Evolutionary conservation across 331 rosid species (phyloP).

Genomic region (Phaseolus coccineus): DNA sequence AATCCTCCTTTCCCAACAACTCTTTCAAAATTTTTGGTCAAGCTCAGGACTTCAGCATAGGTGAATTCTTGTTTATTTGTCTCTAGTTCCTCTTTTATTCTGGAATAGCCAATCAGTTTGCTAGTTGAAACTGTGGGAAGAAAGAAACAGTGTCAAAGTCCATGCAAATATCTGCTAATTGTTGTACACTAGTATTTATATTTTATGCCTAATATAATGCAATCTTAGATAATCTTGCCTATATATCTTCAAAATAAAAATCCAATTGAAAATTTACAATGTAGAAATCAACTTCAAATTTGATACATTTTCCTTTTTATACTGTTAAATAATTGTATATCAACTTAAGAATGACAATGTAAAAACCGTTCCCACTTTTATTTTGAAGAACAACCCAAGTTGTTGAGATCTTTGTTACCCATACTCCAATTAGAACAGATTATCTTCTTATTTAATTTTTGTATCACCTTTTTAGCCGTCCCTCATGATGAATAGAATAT

Average conservation of each 20-base stretch:
- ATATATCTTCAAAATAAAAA: neutral
- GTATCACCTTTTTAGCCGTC: neutral
- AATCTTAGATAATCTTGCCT: neutral
- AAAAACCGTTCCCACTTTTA: neutral
- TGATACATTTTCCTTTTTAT: neutral
- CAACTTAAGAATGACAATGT: neutral
- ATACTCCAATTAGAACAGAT: neutral
- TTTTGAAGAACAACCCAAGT: neutral
- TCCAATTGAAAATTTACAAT: neutral
- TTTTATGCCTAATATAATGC: neutral
- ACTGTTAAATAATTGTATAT: neutral
- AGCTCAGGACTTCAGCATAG: constrained; percentile 47
- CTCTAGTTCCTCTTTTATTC: constrained; percentile 46
- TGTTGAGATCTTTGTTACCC: neutral
- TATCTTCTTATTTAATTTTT: neutral
- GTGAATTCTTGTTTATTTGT: constrained; percentile 51
- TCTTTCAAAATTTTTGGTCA: constrained; percentile 59
- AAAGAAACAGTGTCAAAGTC: neutral
- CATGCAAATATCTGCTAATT: neutral
- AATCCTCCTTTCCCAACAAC: constrained; percentile 68
- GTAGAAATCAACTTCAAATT: neutral
- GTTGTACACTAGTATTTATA: neutral
- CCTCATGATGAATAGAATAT: neutral
- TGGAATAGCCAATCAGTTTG: constrained; percentile 24
- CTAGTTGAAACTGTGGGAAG: constrained; percentile 14